Base-by-base conservation (phyloP, 768 basidiomycete genomes). In the Suillus brevipes region DNA sequence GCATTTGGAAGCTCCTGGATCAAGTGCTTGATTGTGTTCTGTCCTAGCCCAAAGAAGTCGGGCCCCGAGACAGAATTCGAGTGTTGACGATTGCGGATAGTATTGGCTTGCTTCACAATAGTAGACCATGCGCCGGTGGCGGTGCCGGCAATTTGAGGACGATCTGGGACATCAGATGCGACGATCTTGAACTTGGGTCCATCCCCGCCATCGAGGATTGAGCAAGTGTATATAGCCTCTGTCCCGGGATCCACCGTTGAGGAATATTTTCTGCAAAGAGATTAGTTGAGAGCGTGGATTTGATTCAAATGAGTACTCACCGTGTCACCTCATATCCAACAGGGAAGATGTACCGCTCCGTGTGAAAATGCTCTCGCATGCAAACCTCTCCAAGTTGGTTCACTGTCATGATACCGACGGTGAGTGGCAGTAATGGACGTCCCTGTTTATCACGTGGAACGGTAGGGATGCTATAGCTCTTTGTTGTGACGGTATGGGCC, bases 51-150 rank as follows among this genome's bases (percentile, higher is more conserved):
- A 72, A 92, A 94, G 75, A 94, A 94, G 77, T 94, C 92, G 16
- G 92, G 92, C 0, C 92, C 92, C 3, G 92, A 94, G 16, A 95
- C 91, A 6, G 90, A 92, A 74, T 94, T 94, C 52, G 89, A 91
- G 71, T 94, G 92, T 67, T 91, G 89, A 16, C 91, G 83, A 72
- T 91, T 88, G 58, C 92, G 87, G 66, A 94, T 87, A 50, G 85
- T 83, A 71, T 94, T 94, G 1, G 93, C 92, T 60, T 90, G 87
- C 71, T 88, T 89, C 60, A 95, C 91, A 68, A 95, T 90, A 69
- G 82, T 87, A 5, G 89, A 88, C 92, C 92, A 95, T 56, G 91
- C 91, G 38, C 92, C 93, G 0, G 92, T 95, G 38, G 92, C 91
- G 1, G 92, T 94, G n/a, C 90, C 90, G 1, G 92, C 91, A 58